Evolutionary conservation across 257 asterid species (phyloP).

Genomic region (Paraleonurus japonicus): DNA sequence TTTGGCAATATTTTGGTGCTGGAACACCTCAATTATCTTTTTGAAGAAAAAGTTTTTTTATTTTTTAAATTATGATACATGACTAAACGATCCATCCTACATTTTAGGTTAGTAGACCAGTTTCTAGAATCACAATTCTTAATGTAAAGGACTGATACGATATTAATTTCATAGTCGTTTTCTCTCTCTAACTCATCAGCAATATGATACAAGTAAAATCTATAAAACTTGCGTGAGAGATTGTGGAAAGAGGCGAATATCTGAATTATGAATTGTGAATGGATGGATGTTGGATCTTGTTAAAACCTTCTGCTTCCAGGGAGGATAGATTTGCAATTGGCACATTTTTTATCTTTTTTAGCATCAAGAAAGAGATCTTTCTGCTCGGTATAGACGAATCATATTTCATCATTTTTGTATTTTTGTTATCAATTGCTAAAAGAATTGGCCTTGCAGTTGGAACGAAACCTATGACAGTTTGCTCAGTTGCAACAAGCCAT

Average conservation of each 20-base stretch:
- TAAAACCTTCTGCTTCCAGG: neutral
- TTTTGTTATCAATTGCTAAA: conserved; percentile 5
- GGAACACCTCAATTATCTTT: neutral
- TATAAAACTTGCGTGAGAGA: neutral
- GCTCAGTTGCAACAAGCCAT: conserved; percentile 78
- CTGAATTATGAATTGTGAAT: neutral
- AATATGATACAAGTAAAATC: neutral
- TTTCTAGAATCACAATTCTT: neutral
- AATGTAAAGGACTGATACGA: neutral
- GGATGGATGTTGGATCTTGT: neutral
- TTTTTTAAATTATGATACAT: neutral
- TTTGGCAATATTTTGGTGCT: neutral
- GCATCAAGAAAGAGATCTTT: neutral
- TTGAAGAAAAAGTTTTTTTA: neutral
- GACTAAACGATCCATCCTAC: neutral
- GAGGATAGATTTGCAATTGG: too few species aligned
- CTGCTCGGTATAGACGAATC: neutral
- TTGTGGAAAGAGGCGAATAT: neutral
- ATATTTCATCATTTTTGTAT: neutral
- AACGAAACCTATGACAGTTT: conserved; percentile 77
- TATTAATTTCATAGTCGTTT: too few species aligned
- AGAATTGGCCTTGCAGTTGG: conserved; percentile 68
- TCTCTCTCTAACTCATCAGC: too few species aligned
- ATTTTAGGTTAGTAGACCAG: neutral
- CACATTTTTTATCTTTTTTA: neutral